Conservation (phyloP, 768 basidiomycete genomes). For the Tulasnella calospora region DNA sequence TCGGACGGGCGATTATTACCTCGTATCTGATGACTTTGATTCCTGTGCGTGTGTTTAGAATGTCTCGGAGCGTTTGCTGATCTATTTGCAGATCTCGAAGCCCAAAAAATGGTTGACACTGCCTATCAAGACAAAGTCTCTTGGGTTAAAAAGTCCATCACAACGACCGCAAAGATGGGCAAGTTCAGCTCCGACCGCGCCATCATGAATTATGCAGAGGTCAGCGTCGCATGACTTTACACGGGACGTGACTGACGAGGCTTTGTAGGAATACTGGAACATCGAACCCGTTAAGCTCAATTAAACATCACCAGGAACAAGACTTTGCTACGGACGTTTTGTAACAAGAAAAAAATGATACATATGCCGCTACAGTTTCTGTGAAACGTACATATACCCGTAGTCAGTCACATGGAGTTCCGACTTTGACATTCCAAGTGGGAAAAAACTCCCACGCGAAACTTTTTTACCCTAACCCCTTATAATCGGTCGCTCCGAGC, state of each 20-base stretch:
- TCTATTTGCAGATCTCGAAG: slow-evolving; percentile 58
- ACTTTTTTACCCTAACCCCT: no score
- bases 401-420: no score
- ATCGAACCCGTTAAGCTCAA: slow-evolving; percentile 42
- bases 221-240: background rate
- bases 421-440: no score
- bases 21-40: slow-evolving; percentile 89
- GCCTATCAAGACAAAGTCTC: slow-evolving; percentile 76
- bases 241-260: background rate
- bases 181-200: slow-evolving; percentile 95
- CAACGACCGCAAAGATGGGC: slow-evolving; percentile 72
- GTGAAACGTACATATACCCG: no score
- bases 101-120: slow-evolving; percentile 80
- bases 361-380: no score
- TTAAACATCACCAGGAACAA: background rate
- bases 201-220: slow-evolving; percentile 85
- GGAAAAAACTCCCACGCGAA: no score
- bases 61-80: slow-evolving; percentile 33
- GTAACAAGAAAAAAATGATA: no score
- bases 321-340: no score
- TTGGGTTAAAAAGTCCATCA: slow-evolving; percentile 90
- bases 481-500: no score
- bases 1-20: slow-evolving; percentile 63
- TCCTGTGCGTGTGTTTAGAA: slow-evolving; percentile 50
- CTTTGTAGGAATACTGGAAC: slow-evolving; percentile 62